Conservation (phyloP, 805 yeast species). For the Isabelozyma rhagii region DNA sequence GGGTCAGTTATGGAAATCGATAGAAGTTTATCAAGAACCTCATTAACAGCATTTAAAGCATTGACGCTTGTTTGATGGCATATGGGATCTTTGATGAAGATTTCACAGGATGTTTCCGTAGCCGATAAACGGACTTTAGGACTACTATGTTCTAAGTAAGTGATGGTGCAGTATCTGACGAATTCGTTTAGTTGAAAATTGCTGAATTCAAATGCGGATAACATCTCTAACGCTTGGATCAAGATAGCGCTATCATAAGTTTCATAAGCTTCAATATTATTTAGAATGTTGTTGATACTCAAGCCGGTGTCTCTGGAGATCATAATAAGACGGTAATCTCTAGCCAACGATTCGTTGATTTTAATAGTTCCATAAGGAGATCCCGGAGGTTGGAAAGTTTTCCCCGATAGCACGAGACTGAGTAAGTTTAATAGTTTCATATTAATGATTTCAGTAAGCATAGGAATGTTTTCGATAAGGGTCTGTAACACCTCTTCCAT, state of each 20-base stretch:
- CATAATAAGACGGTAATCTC: constrained; percentile 73
- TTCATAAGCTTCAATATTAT: constrained; percentile 30
- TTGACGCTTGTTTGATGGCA: constrained; percentile 77
- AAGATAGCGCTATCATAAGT: constrained; percentile 46
- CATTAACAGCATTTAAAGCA: constrained; percentile 78
- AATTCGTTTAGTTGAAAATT: constrained; percentile 81
- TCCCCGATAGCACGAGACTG: constrained; percentile 77
- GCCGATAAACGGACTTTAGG: constrained; percentile 81
- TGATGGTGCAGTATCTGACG: constrained; percentile 79
- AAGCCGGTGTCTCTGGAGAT: constrained; percentile 63
- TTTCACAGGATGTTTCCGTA: constrained; percentile 74
- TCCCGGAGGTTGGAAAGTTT: constrained; percentile 79
- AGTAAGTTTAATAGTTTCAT: constrained; percentile 67
- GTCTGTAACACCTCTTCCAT: constrained; percentile 73
- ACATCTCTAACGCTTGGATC: constrained; percentile 74
- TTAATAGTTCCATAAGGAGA: constrained; percentile 65
- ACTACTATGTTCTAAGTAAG: constrained; percentile 77
- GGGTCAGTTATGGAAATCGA: constrained; percentile 88
- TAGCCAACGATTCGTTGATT: constrained; percentile 64
- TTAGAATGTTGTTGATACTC: constrained; percentile 31
- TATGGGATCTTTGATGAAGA: constrained; percentile 78
- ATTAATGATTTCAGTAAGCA: constrained; percentile 70
- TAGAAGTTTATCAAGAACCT: constrained; percentile 75
- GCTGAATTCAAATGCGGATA: constrained; percentile 70
- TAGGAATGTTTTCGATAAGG: constrained; percentile 71